A percentile compares a stretch with the other conserved stretches of the same genome.
Evolutionary conservation across 805 yeast genomes (phyloP).

Genomic region (Hanseniaspora jakobsenii): DNA sequence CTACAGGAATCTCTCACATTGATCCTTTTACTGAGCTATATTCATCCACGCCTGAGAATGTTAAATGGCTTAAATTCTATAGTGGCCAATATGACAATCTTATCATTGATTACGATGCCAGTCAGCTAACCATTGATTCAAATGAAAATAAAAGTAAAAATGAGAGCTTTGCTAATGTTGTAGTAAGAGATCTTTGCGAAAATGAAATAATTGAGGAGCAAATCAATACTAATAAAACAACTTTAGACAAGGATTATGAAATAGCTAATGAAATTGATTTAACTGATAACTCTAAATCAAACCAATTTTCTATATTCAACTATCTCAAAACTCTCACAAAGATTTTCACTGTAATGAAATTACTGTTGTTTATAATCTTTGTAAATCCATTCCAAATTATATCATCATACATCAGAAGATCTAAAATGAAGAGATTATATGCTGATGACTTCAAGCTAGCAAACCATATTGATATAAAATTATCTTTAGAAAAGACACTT

Average conservation of each 20-base stretch:
- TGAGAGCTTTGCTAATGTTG: not conserved
- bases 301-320: too few species aligned
- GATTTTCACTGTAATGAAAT: not conserved
- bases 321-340: not conserved
- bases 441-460: conserved; percentile 7
- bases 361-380: conserved; percentile 1
- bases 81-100: conserved; percentile 42
- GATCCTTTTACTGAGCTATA: conserved; percentile 46
- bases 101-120: conserved; percentile 17
- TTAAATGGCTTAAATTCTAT: conserved; percentile 36
- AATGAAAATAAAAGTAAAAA: not conserved
- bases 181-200: too few species aligned
- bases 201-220: too few species aligned
- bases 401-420: conserved; percentile 8
- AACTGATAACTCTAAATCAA: not conserved
- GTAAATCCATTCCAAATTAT: conserved; percentile 9
- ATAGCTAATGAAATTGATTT: conserved; percentile 2
- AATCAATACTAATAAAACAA: too few species aligned
- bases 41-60: conserved; percentile 31
- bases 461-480: conserved; percentile 4
- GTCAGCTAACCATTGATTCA: conserved; percentile 3
- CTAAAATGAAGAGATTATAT: conserved; percentile 1
- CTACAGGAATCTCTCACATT: conserved; percentile 52
- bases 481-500: not conserved
- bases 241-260: too few species aligned